Conservation (phyloP, 345 rosid genomes). For the Iberis pinnata region DNA sequence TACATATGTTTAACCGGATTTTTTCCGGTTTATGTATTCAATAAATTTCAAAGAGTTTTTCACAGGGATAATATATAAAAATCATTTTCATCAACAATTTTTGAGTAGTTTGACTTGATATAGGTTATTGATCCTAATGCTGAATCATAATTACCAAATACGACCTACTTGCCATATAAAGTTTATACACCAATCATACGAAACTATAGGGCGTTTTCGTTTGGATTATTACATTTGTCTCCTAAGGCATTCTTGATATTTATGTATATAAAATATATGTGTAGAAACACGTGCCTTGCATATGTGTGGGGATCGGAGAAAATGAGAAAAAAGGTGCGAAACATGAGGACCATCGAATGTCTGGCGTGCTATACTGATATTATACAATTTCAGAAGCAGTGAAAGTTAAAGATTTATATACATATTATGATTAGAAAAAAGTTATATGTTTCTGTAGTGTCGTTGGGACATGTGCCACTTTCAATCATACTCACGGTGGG, state of each 20-base stretch:
- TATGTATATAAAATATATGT: not conserved
- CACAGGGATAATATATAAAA: not conserved
- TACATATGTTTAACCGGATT: too few relatives aligned
- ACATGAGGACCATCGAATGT: conserved; percentile 32
- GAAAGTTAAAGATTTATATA: conserved; percentile 14
- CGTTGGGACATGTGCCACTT: conserved; percentile 26
- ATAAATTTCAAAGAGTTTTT: too few relatives aligned
- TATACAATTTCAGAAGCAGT: conserved; percentile 8
- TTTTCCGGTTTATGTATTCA: too few relatives aligned
- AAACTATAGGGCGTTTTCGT: conserved; percentile 16
- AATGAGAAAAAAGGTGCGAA: conserved; percentile 15
- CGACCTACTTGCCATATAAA: conserved; percentile 9
- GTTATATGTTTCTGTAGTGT: conserved; percentile 16
- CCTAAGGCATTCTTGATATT: not conserved
- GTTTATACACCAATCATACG: conserved; percentile 9
- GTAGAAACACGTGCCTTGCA: conserved; percentile 17
- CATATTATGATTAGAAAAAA: conserved; percentile 22
- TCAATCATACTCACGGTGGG: conserved; percentile 24
- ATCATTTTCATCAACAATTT: not conserved
- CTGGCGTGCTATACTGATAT: conserved; percentile 30
- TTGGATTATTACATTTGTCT: conserved; percentile 20
- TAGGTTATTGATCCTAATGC: conserved; percentile 12
- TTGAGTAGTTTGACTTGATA: not conserved
- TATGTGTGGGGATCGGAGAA: conserved; percentile 27
- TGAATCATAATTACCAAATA: conserved; percentile 13